Evolutionary conservation across 2,329 filamentous ascomycete species (phyloP).

Genomic region (Ceratocystis huliohia): DNA sequence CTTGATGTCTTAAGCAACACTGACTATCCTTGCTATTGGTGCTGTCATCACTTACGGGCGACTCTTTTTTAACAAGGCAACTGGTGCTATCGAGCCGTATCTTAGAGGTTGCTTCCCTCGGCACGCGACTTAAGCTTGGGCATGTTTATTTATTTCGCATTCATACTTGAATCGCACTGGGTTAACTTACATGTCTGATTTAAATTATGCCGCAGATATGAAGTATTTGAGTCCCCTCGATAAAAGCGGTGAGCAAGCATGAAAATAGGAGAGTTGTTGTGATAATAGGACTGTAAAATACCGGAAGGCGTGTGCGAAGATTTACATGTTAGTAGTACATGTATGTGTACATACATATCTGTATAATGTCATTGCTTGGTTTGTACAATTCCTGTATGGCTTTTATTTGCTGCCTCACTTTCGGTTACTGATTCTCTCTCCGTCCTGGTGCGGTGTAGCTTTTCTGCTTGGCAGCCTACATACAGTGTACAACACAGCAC

Average conservation of each 20-base stretch:
- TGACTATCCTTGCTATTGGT: no score
- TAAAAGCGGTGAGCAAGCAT: slow-evolving; percentile 1
- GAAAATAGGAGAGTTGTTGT: not conserved
- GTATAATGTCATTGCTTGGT: not conserved
- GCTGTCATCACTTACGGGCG: not conserved
- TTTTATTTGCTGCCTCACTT: not conserved
- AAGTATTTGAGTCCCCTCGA: not conserved
- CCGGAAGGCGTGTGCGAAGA: not conserved
- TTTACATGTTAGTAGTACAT: not conserved
- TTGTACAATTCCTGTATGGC: not conserved
- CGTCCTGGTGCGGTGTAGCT: not conserved
- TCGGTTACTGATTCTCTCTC: not conserved
- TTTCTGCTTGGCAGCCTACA: not conserved
- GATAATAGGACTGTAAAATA: not conserved
- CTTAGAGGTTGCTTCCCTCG: not conserved
- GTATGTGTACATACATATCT: not conserved
- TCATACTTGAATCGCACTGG: no score
- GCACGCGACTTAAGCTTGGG: not conserved
- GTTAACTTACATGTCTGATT: not conserved
- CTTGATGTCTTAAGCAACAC: not conserved
- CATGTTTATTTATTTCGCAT: not conserved
- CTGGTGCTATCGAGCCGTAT: not conserved
- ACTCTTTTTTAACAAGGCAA: not conserved
- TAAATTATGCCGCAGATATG: not conserved
- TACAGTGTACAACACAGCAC: not conserved